A percentile compares a stretch with the other conserved stretches of the same genome.
Evolutionary conservation across 768 basidiomycete species (phyloP).

Genomic region (Favolaschia claudopus): DNA sequence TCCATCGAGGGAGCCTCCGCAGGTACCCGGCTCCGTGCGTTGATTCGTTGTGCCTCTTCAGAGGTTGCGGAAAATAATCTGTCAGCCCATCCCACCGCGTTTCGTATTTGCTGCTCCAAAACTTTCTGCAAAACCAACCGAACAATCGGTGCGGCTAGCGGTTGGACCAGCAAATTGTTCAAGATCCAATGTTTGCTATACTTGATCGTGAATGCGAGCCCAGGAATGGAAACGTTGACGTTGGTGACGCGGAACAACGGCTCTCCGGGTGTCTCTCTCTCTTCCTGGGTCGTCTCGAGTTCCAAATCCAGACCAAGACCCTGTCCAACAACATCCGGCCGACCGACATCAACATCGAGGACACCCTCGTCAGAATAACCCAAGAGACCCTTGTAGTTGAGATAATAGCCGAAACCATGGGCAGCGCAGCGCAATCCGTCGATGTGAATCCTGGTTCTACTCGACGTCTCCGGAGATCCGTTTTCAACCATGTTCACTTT

Average conservation of each 20-base stretch:
- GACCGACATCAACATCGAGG: constrained; percentile 43
- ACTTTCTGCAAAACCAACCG: constrained; percentile 32
- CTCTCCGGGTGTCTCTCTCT: constrained; percentile 16
- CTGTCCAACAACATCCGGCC: constrained; percentile 15
- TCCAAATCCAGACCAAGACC: constrained; percentile 42
- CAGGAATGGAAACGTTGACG: constrained; percentile 37
- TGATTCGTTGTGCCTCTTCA: constrained; percentile 30
- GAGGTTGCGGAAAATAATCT: constrained; percentile 34
- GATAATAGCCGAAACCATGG: constrained; percentile 46
- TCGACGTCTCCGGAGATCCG: constrained; percentile 23
- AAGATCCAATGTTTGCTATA: constrained; percentile 49
- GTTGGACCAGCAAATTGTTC: constrained; percentile 46
- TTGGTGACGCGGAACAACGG: constrained; percentile 42
- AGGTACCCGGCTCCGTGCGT: constrained; percentile 7
- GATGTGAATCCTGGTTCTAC: constrained; percentile 36
- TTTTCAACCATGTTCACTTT: constrained; percentile 39
- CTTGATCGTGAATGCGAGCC: constrained; percentile 40
- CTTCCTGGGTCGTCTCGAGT: constrained; percentile 34
- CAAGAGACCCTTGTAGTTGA: constrained; percentile 40
- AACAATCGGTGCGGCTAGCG: constrained; percentile 42
- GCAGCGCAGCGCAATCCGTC: constrained; percentile 44
- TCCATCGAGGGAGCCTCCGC: constrained; percentile 24
- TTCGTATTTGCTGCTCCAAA: constrained; percentile 38
- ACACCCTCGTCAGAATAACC: constrained; percentile 48
- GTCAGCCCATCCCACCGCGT: constrained; percentile 35